These are phyloP conservation scores for Eucalyptus polyanthemos DNA, from an alignment of 345 rosid genomes.

Conservation along the genomic window DNA sequence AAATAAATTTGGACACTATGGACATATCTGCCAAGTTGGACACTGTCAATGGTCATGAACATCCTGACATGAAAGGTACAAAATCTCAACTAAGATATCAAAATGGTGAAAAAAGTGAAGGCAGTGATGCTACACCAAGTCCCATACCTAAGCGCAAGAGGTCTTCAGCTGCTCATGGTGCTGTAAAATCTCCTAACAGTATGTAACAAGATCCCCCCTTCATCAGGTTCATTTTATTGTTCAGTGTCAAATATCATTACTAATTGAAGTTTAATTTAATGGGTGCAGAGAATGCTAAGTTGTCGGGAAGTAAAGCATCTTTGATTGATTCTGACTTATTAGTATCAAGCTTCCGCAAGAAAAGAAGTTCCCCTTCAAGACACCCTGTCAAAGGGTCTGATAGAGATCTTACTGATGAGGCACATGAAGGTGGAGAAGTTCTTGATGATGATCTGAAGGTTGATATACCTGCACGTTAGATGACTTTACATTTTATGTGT, in stretches of 20 bases:
- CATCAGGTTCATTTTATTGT: not conserved
- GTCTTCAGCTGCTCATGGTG: slow-evolving; percentile 47
- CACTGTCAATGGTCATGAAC: slow-evolving; percentile 72
- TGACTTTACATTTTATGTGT: not conserved
- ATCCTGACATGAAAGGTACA: slow-evolving; percentile 21
- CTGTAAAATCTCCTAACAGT: slow-evolving; percentile 36
- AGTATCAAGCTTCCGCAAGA: slow-evolving; percentile 25
- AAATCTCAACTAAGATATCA: slow-evolving; percentile 26
- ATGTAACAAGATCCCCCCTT: slow-evolving; percentile 8
- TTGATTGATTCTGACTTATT: slow-evolving; percentile 13
- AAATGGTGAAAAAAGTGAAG: slow-evolving; percentile 44
- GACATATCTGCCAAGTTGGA: slow-evolving; percentile 45
- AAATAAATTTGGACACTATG: slow-evolving; percentile 66
- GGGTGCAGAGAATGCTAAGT: slow-evolving; percentile 9
- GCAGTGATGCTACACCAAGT: slow-evolving; percentile 29
- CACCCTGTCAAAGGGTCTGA: slow-evolving; percentile 28
- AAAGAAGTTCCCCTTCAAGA: slow-evolving; percentile 19
- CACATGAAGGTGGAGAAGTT: slow-evolving; percentile 29
- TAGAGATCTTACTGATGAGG: slow-evolving; percentile 19
- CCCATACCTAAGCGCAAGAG: slow-evolving; percentile 77
- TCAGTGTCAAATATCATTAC: slow-evolving; percentile 16
- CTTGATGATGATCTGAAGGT: slow-evolving; percentile 50
- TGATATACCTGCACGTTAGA: slow-evolving; percentile 1
- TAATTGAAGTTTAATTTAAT: not conserved
- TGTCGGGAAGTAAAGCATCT: slow-evolving; percentile 22